Evolutionary conservation across 352 stramenopile genomes (phyloP).

Genomic region (Pythium aristosporum): DNA sequence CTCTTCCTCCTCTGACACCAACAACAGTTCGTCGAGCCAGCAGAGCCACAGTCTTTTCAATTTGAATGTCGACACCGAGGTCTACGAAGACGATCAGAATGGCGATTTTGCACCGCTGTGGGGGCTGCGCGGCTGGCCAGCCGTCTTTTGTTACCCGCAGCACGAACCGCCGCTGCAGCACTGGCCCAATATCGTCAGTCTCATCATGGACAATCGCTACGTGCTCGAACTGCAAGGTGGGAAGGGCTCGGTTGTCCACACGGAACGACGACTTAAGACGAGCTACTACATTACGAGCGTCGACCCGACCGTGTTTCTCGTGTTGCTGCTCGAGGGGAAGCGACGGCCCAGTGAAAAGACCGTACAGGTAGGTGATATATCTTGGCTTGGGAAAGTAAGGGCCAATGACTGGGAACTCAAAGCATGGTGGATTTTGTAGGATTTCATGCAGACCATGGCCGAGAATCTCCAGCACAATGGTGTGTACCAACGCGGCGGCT

Average conservation of each 20-base stretch:
- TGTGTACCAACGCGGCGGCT: conserved; percentile 45
- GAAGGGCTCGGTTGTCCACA: conserved; percentile 42
- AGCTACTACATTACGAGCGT: conserved; percentile 78
- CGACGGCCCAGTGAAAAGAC: conserved; percentile 70
- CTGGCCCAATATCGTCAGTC: conserved; percentile 86
- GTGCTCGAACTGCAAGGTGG: conserved; percentile 34
- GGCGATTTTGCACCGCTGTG: conserved; percentile 81
- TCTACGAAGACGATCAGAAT: conserved; percentile 48
- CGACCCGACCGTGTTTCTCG: conserved; percentile 72
- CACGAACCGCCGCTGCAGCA: conserved; percentile 58
- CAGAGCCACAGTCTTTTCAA: conserved; percentile 30
- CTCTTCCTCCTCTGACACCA: conserved; percentile 2
- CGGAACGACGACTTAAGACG: conserved; percentile 60
- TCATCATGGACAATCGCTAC: conserved; percentile 82
- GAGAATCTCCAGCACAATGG: conserved; percentile 73
- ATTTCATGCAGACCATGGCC: conserved; percentile 82
- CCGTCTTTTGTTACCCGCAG: conserved; percentile 81
- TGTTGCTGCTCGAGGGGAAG: conserved; percentile 69
- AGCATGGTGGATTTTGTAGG: conserved; percentile 29
- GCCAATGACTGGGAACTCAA: background rate
- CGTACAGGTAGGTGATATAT: conserved; percentile 41
- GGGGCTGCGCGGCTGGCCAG: conserved; percentile 75
- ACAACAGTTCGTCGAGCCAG: conserved; percentile 7
- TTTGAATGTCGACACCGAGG: conserved; percentile 29
- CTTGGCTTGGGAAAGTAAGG: background rate